Evolutionary conservation across 495 filamentous ascomycete species (phyloP).

Genomic region (Xylaria intraflava): DNA sequence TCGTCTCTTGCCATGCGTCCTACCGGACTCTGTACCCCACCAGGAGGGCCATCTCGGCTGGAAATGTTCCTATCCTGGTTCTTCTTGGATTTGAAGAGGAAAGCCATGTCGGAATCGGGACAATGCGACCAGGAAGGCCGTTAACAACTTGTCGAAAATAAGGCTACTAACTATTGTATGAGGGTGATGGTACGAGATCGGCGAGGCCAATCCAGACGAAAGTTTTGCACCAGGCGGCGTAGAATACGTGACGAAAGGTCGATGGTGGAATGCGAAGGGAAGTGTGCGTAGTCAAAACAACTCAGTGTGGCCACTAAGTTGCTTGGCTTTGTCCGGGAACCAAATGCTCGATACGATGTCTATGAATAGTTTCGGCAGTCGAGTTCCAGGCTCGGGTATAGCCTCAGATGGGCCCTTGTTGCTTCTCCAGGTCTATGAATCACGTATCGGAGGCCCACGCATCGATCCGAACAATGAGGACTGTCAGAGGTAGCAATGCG

Average conservation of each 20-base stretch:
- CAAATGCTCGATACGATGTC: constrained; percentile 1
- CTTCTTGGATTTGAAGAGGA: constrained; percentile 68
- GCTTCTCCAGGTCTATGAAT: background rate
- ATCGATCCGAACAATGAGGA: background rate
- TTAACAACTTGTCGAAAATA: constrained; percentile 11
- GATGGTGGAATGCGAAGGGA: constrained; percentile 1
- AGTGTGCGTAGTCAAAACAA: background rate
- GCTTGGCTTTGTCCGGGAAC: background rate
- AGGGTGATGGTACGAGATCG: background rate
- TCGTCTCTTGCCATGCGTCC: constrained; percentile 41
- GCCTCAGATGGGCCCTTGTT: background rate
- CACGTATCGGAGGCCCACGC: background rate
- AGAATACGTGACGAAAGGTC: background rate
- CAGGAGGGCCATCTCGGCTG: constrained; percentile 41
- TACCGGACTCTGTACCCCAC: constrained; percentile 29
- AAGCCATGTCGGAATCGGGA: constrained; percentile 50
- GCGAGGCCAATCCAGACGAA: background rate
- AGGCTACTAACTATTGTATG: background rate
- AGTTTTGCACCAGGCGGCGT: background rate
- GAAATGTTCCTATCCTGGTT: constrained; percentile 44
- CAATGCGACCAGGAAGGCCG: constrained; percentile 17
- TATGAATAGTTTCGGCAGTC: background rate
- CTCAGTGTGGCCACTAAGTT: background rate
- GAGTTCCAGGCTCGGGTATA: background rate
- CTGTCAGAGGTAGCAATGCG: background rate